Evolutionary conservation across 768 basidiomycete genomes (phyloP), one percentile per base, ranked within the genome.

Genomic region (Dacryopinax primogenitus): DNA sequence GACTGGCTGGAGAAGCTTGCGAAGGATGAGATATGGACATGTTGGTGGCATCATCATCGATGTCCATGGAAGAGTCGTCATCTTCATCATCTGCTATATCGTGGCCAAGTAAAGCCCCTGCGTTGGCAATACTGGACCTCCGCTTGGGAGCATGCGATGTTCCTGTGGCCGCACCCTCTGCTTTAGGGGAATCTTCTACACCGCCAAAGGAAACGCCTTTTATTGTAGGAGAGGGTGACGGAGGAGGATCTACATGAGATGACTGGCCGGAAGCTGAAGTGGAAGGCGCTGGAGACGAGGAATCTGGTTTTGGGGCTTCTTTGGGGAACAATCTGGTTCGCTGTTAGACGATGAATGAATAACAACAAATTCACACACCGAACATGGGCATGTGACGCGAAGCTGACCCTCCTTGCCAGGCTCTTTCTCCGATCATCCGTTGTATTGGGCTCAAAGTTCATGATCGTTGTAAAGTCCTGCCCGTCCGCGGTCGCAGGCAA

Each of bases 301-400:
- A 58, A 18, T 39, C 36, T 3, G 33, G 12, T 35, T 39, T 34
- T 34, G 62, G 9, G 33, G 33, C 36, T 2, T 63, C 62, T 35
- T 35, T 63, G 18, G 33, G 34, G 21, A 63, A 63, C 33, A 63
- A 21, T 34, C 62, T 63, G n/a, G n/a, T 11, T 16, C 3, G 51
- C 9, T 9, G 51, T 58, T 6, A 58, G 51, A 28, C 15, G 9
- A 7, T 18, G 51, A 15, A 28, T 30, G 6, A 12, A 30, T 7
- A 28, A 9, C 15, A 44, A 41, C 26, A 64, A 6, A 26, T 18
- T 21, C 34, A 62, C 67, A 3, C 34, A 67, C 67, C 65, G 39
- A 58, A 67, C 67, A 47, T 62, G 62, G 13, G 67, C 67, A 37
- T 66, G 67, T 9, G 64, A 64, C 18, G 65, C 67, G 36, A 67